A percentile compares a stretch with the other conserved stretches of the same genome.
phyloP scores from a whole-genome alignment of 2,329 filamentous ascomycete genomes.

The Colletotrichum melonis region DNA sequence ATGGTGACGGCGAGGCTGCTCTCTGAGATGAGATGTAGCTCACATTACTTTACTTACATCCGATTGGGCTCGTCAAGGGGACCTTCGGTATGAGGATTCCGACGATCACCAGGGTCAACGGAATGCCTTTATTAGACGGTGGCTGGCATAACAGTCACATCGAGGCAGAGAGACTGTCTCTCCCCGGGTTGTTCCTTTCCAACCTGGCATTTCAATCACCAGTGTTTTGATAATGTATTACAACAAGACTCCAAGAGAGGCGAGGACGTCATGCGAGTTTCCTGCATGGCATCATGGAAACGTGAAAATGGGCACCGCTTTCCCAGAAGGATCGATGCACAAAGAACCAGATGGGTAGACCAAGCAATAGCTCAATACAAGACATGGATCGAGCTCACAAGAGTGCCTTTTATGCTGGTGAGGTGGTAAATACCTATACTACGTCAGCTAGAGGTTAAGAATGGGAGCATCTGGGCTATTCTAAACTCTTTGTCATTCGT shows the following conservation, averaged over 20 bases:
- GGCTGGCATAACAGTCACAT: conserved; percentile 10
- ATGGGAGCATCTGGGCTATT: not conserved
- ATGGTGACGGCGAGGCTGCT: conserved; percentile 43
- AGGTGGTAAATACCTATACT: not conserved
- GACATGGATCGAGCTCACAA: not conserved
- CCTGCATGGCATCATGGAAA: not conserved
- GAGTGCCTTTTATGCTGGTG: not conserved
- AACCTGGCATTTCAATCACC: conserved; percentile 18
- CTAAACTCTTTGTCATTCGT: not conserved
- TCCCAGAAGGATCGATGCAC: not conserved
- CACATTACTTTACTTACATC: not conserved
- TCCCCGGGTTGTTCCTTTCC: not conserved
- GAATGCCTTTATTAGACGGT: conserved; percentile 23
- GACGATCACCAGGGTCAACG: not conserved
- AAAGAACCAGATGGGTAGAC: not conserved
- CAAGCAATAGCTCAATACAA: not conserved
- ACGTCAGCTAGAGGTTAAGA: not conserved
- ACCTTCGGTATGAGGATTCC: not conserved
- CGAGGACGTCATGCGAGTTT: not conserved
- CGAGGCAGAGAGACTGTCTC: conserved; percentile 27
- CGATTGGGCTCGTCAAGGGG: not conserved
- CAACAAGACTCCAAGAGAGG: conserved; percentile 20
- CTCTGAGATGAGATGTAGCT: conserved; percentile 19
- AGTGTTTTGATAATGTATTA: conserved; percentile 36
- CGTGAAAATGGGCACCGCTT: not conserved